Evolutionary conservation across 139 green algal species (phyloP).

Genomic region (Desmodesmus armatus): DNA sequence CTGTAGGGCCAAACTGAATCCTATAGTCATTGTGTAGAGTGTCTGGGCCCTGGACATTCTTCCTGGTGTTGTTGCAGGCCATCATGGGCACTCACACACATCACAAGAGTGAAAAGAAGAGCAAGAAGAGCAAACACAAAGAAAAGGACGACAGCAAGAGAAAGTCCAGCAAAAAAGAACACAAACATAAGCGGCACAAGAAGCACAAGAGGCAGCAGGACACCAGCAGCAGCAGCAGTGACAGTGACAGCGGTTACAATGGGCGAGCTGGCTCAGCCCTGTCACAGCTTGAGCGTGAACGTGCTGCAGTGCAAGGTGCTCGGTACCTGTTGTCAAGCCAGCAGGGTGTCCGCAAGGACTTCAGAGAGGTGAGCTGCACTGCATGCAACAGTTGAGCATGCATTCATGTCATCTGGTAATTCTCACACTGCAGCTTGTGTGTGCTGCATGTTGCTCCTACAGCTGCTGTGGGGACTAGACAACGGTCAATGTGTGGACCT

Average conservation of each 20-base stretch:
- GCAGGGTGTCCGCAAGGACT: slow-evolving; percentile 5
- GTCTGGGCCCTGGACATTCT: too few relatives aligned
- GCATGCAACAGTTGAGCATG: neutral
- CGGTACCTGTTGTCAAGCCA: neutral
- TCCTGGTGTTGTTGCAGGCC: neutral
- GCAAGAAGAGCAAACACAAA: slow-evolving; percentile 17
- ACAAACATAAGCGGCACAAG: slow-evolving; percentile 24
- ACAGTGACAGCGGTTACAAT: slow-evolving; percentile 18
- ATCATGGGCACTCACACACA: neutral
- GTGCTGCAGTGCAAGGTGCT: slow-evolving; percentile 32
- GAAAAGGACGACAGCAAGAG: too few relatives aligned
- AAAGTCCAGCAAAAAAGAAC: slow-evolving; percentile 18
- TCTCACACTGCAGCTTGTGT: neutral
- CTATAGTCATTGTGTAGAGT: too few relatives aligned
- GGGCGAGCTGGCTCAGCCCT: neutral
- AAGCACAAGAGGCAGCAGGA: neutral
- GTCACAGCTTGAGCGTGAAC: slow-evolving; percentile 11
- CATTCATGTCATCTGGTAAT: neutral
- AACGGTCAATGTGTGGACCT: slow-evolving; percentile 14
- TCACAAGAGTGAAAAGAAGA: slow-evolving; percentile 5
- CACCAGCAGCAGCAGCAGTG: slow-evolving; percentile 32
- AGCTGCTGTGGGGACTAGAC: slow-evolving; percentile 45
- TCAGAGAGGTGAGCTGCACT: slow-evolving; percentile 27
- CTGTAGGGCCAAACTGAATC: too few relatives aligned
- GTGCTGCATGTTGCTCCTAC: neutral